A percentile compares a stretch with the other conserved stretches of the same genome.
Conservation (phyloP, 2,329 filamentous ascomycete genomes). For the Calonectria henricotiae region DNA sequence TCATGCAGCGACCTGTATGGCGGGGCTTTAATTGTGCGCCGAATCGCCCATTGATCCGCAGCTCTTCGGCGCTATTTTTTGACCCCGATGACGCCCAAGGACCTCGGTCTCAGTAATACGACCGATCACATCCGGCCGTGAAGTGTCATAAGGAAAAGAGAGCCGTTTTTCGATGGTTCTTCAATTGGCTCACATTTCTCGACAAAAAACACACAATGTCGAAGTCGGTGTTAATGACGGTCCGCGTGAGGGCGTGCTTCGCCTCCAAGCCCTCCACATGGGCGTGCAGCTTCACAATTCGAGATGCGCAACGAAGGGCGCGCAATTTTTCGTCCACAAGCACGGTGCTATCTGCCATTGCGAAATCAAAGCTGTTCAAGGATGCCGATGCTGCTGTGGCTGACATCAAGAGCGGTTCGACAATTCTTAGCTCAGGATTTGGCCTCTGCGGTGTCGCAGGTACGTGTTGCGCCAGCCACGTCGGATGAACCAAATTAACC, state of each 20-base stretch:
- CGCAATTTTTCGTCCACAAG: constrained; percentile 47
- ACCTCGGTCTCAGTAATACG: constrained; percentile 27
- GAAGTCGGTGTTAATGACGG: constrained; percentile 32
- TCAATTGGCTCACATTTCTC: not conserved
- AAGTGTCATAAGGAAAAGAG: constrained; percentile 21
- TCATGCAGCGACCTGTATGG: constrained; percentile 5
- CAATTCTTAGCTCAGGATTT: constrained; percentile 84
- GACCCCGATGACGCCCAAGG: constrained; percentile 16
- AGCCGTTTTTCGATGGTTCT: constrained; percentile 4
- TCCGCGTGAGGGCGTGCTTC: constrained; percentile 30
- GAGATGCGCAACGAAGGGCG: constrained; percentile 23
- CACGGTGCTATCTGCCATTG: constrained; percentile 31
- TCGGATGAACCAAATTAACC: constrained; percentile 7
- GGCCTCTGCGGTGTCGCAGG: constrained; percentile 85
- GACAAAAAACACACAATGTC: constrained; percentile 21
- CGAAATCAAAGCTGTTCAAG: constrained; percentile 65
- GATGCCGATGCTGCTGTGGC: constrained; percentile 79
- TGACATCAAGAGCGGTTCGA: constrained; percentile 80
- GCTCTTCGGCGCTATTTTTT: constrained; percentile 27
- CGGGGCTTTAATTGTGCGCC: constrained; percentile 28
- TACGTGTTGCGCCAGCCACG: constrained; percentile 54
- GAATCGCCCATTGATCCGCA: not conserved
- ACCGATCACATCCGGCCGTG: constrained; percentile 20
- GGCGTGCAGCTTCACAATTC: constrained; percentile 47
- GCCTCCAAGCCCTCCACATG: constrained; percentile 40